phyloP scores from a whole-genome alignment of 331 rosid genomes.

The Cydonia oblonga region DNA sequence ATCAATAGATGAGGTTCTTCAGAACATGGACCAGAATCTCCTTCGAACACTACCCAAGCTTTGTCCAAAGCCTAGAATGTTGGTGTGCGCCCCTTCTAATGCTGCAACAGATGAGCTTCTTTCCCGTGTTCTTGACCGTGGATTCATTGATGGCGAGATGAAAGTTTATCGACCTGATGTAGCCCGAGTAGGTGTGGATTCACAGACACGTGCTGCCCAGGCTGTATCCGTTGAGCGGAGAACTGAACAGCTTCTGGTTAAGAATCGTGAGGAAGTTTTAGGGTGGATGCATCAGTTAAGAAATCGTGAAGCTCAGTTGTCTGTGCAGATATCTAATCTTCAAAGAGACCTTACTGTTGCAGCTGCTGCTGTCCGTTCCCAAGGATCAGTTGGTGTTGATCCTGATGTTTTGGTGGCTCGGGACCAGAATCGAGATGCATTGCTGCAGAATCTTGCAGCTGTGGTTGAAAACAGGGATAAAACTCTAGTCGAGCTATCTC shows the following conservation, averaged over 20 bases:
- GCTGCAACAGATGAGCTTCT: constrained; percentile 99
- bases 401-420: constrained; percentile 86
- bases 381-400: constrained; percentile 96
- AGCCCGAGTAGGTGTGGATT: constrained; percentile 96
- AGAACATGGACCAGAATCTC: constrained; percentile 95
- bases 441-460: constrained; percentile 87
- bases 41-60: constrained; percentile 85
- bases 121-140: constrained; percentile 92
- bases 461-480: constrained; percentile 90
- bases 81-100: constrained; percentile 98
- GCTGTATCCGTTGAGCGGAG: constrained; percentile 99
- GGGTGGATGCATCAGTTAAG: constrained; percentile 95
- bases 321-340: constrained; percentile 64
- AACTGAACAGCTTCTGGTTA: constrained; percentile 86
- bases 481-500: constrained; percentile 87
- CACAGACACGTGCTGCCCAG: constrained; percentile 99
- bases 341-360: constrained; percentile 86
- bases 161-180: constrained; percentile 98
- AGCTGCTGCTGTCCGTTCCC: constrained; percentile 83
- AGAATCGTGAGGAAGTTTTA: constrained; percentile 66
- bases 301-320: constrained; percentile 66
- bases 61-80: constrained; percentile 97
- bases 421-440: constrained; percentile 78
- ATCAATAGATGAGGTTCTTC: constrained; percentile 96
- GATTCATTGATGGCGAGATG: constrained; percentile 99